phyloP scores from a whole-genome alignment of 345 rosid genomes.

The Cardamine resedifolia region DNA sequence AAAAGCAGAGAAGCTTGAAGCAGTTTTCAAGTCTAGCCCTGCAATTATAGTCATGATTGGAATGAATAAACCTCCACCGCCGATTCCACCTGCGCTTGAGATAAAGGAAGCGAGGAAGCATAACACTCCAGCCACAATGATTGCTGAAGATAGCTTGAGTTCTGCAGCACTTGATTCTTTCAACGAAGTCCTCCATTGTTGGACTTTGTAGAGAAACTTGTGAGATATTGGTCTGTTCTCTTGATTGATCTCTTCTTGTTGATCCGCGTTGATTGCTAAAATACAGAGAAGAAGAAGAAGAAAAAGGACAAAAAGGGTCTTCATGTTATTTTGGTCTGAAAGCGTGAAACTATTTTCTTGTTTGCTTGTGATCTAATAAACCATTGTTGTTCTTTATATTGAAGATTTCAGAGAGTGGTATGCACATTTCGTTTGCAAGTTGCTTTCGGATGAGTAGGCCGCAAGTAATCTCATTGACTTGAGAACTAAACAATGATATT shows the following conservation, averaged over 20 bases:
- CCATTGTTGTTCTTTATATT: constrained; percentile 21
- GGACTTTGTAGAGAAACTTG: constrained; percentile 30
- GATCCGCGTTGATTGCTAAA: constrained; percentile 9
- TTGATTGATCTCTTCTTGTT: constrained; percentile 20
- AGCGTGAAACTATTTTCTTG: constrained; percentile 9
- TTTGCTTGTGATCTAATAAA: constrained; percentile 21
- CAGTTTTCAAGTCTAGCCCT: constrained; percentile 75
- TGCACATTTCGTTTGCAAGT: constrained; percentile 33
- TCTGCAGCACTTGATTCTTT: constrained; percentile 33
- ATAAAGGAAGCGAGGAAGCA: constrained; percentile 72
- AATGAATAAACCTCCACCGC: constrained; percentile 85
- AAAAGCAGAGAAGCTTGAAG: constrained; percentile 80
- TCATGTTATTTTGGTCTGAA: constrained; percentile 17
- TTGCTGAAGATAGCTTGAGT: constrained; percentile 43
- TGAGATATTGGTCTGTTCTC: constrained; percentile 7
- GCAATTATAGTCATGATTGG: constrained; percentile 72
- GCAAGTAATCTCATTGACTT: constrained; percentile 38
- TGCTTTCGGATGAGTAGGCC: constrained; percentile 31
- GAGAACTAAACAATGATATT: constrained; percentile 19
- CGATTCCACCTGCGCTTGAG: constrained; percentile 95
- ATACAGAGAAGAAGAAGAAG: constrained; percentile 26
- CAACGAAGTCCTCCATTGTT: constrained; percentile 42
- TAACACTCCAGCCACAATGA: constrained; percentile 48
- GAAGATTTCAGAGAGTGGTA: constrained; percentile 38
- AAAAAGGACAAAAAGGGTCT: constrained; percentile 22